phyloP scores from a whole-genome alignment of 345 rosid genomes.

The Carallia pectinifolia region DNA sequence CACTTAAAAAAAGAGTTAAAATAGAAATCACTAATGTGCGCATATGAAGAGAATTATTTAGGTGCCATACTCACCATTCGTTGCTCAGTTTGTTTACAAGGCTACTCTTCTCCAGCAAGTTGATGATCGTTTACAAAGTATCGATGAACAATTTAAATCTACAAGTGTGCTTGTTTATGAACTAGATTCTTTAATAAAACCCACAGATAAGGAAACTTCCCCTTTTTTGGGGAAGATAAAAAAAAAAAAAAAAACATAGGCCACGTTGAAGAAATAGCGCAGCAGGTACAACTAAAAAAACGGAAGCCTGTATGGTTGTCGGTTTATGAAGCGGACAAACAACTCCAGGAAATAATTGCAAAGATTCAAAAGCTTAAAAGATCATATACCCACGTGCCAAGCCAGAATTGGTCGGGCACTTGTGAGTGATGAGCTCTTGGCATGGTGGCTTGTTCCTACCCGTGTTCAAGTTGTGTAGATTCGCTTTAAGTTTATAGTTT shows the following conservation, averaged over 20 bases:
- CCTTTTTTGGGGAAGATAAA: constrained; percentile 61
- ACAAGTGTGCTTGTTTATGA: constrained; percentile 63
- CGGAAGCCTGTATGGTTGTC: constrained; percentile 93
- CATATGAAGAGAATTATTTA: constrained; percentile 7
- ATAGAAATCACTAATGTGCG: no score
- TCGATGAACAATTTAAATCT: constrained; percentile 46
- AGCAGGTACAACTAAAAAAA: constrained; percentile 59
- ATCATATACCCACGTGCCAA: constrained; percentile 84
- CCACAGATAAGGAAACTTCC: constrained; percentile 61
- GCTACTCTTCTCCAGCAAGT: constrained; percentile 98
- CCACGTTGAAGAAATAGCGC: constrained; percentile 79
- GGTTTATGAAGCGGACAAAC: constrained; percentile 78
- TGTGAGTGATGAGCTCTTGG: constrained; percentile 49
- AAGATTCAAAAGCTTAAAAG: constrained; percentile 63
- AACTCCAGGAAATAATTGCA: constrained; percentile 50
- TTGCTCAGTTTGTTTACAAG: constrained; percentile 80
- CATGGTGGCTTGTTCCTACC: neutral
- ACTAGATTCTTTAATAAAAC: constrained; percentile 63
- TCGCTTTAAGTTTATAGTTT: neutral
- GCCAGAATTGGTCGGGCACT: constrained; percentile 69
- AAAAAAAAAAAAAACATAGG: constrained; percentile 55
- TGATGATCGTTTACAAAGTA: constrained; percentile 71
- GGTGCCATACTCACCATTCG: constrained; percentile 28
- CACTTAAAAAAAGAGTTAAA: no score
- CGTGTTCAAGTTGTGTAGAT: neutral